These are phyloP conservation scores for Sclerotinia trifoliorum DNA, from an alignment of 2,329 filamentous ascomycete genomes.

Conservation along the genomic window DNA sequence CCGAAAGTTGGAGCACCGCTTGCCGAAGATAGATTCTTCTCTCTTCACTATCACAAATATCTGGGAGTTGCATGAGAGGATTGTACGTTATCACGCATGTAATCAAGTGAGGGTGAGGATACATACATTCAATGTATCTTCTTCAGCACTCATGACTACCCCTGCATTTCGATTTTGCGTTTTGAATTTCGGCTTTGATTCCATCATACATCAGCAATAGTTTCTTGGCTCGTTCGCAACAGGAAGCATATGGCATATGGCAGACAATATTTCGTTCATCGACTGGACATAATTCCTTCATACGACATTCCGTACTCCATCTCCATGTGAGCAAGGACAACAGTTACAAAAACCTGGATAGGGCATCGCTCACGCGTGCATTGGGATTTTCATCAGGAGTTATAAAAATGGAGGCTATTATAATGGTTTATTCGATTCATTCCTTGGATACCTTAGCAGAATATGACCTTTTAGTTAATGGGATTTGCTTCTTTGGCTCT, in stretches of 20 bases:
- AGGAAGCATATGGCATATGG: not conserved
- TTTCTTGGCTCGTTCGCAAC: not conserved
- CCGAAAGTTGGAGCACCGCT: constrained; percentile 50
- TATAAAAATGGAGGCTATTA: constrained; percentile 14
- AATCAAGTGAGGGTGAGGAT: not conserved
- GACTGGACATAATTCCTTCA: not conserved
- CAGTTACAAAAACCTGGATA: not conserved
- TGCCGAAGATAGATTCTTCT: constrained; percentile 15
- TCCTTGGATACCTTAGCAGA: not conserved
- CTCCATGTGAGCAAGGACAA: not conserved
- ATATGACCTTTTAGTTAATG: constrained; percentile 7
- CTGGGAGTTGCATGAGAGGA: not conserved
- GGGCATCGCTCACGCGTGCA: constrained; percentile 9
- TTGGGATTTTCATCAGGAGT: constrained; percentile 17
- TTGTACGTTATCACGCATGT: constrained; percentile 18
- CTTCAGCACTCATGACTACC: not conserved
- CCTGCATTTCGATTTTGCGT: not conserved
- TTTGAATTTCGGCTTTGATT: not conserved
- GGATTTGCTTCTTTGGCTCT: constrained; percentile 14
- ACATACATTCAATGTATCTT: not conserved
- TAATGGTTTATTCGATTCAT: constrained; percentile 10
- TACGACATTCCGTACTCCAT: not conserved
- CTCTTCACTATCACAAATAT: not conserved
- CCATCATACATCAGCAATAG: not conserved
- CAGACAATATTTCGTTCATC: not conserved